Conservation (phyloP, 2,329 filamentous ascomycete species). For the Paecilomyces variotii region DNA sequence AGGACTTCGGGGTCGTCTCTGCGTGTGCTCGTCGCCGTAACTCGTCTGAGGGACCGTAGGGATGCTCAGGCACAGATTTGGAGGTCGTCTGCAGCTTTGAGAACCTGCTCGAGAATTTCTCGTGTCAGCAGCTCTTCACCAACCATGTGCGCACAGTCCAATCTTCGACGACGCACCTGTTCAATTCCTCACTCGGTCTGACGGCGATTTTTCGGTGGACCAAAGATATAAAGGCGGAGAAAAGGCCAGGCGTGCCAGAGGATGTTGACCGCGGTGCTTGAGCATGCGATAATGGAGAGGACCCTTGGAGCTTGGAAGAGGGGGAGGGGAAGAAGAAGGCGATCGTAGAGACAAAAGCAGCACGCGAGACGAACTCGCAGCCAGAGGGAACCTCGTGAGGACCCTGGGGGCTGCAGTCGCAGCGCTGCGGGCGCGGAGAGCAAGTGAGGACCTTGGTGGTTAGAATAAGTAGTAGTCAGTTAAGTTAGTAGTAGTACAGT, state of each 20-base stretch:
- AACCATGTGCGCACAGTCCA: background rate
- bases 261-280: background rate
- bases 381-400: conserved; percentile 3
- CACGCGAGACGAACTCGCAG: background rate
- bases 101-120: background rate
- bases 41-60: background rate
- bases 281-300: conserved; percentile 5
- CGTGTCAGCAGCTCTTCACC: background rate
- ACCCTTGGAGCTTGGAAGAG: conserved; percentile 13
- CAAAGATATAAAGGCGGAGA: background rate
- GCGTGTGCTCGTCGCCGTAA: background rate
- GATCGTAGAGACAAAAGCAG: background rate
- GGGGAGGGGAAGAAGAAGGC: background rate
- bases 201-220: background rate
- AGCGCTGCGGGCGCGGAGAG: conserved; percentile 3
- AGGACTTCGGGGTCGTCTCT: conserved; percentile 1
- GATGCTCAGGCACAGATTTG: background rate
- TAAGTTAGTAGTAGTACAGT: too few species aligned
- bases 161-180: background rate
- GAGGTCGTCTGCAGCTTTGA: background rate
- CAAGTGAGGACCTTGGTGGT: conserved; percentile 27
- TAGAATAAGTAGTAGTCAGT: conserved; percentile 2
- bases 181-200: background rate
- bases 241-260: background rate
- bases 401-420: background rate